Percentiles rank a stretch among this genome's conserved stretches.
phyloP scores from a whole-genome alignment of 176 grass and related monocot species.

The Hsuehochloa calcarea region DNA sequence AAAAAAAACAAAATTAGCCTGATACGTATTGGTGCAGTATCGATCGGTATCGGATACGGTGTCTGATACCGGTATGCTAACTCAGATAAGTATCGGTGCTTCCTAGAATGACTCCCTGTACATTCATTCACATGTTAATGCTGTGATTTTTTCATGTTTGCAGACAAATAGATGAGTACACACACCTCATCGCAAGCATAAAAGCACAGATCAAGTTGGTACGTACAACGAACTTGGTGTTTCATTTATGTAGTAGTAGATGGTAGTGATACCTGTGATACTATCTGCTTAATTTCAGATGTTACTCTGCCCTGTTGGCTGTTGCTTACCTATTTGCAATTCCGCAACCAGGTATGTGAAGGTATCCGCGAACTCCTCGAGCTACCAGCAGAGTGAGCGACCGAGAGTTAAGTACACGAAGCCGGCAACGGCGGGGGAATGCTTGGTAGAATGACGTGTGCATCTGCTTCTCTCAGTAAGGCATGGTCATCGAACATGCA shows the following conservation, averaged over 20 bases:
- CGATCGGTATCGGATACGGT: no score
- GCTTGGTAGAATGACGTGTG: not conserved
- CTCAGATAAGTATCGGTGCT: no score
- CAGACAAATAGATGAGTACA: slow-evolving; percentile 97
- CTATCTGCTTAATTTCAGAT: not conserved
- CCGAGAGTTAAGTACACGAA: not conserved
- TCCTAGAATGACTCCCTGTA: not conserved
- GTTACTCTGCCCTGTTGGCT: not conserved
- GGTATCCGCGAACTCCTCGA: slow-evolving; percentile 76
- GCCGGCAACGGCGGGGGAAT: not conserved
- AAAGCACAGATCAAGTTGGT: slow-evolving; percentile 93
- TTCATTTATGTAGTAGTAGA: not conserved
- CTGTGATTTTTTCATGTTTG: slow-evolving; percentile 24
- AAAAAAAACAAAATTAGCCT: no score
- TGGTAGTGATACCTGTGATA: not conserved
- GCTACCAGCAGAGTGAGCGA: slow-evolving; percentile 49
- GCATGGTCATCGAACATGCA: not conserved
- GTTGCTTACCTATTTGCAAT: not conserved
- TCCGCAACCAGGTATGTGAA: slow-evolving; percentile 58
- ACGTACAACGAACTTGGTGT: not conserved
- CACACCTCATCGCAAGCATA: slow-evolving; percentile 73
- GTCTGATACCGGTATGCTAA: no score
- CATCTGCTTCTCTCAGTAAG: not conserved
- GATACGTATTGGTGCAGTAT: no score
- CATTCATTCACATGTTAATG: not conserved